Conservation (phyloP, 371 early-diverging fungal genomes). For the Syncephalastrum racemosum region DNA sequence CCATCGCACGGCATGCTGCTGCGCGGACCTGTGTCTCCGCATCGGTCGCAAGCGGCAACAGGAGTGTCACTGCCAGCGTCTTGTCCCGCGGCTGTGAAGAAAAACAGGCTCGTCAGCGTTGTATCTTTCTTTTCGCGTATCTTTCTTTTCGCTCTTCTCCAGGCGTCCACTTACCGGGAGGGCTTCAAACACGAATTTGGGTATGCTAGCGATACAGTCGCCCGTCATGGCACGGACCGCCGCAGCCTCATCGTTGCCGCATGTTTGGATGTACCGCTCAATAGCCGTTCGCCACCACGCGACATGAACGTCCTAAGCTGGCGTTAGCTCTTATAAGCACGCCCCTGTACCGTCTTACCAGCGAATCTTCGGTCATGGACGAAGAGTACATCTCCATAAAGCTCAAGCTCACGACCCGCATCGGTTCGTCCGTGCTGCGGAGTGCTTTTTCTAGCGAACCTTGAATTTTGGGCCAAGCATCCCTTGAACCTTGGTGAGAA, state of each 20-base stretch:
- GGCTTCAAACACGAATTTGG: slow-evolving; percentile 41
- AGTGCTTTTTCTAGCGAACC: slow-evolving; percentile 13
- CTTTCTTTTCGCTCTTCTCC: background rate
- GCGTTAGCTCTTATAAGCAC: background rate
- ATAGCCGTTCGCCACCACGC: slow-evolving; percentile 55
- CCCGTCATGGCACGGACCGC: slow-evolving; percentile 58
- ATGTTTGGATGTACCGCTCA: slow-evolving; percentile 47
- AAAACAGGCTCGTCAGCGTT: background rate
- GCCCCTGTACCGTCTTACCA: too few relatives aligned
- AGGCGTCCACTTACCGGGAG: slow-evolving; percentile 35
- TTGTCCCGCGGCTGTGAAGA: slow-evolving; percentile 42
- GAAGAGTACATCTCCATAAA: slow-evolving; percentile 42
- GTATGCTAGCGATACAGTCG: slow-evolving; percentile 62
- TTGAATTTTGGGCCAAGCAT: slow-evolving; percentile 17
- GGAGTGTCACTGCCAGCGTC: slow-evolving; percentile 45
- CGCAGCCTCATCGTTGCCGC: slow-evolving; percentile 39
- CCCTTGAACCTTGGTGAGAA: slow-evolving; percentile 2
- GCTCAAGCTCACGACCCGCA: slow-evolving; percentile 34
- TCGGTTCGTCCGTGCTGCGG: slow-evolving; percentile 16
- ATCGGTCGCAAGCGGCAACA: slow-evolving; percentile 56
- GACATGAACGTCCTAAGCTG: slow-evolving; percentile 10
- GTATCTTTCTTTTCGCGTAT: background rate
- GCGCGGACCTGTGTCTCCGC: slow-evolving; percentile 59
- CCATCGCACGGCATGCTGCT: slow-evolving; percentile 69
- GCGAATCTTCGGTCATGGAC: slow-evolving; percentile 15